Conservation (phyloP, 257 asterid genomes). For the Thymus mandschuricus region DNA sequence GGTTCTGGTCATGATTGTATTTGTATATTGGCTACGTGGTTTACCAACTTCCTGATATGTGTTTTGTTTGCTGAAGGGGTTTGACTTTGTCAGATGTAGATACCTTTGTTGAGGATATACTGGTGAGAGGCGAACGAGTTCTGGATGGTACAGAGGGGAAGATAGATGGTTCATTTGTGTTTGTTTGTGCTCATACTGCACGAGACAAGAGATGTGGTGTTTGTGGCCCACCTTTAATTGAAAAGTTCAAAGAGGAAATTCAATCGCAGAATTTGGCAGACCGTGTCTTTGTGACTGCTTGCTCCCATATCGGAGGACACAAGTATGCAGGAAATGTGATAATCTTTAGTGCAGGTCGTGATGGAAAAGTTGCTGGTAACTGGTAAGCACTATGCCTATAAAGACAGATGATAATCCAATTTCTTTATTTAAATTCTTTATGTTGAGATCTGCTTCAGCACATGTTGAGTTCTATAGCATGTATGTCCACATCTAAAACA, state of each 20-base stretch:
- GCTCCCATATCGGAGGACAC: conserved; percentile 97
- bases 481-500: conserved; percentile 9
- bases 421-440: not conserved
- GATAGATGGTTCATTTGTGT: conserved; percentile 80
- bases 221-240: conserved; percentile 91
- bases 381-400: conserved; percentile 58
- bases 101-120: conserved; percentile 82
- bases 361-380: conserved; percentile 76
- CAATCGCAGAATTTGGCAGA: conserved; percentile 58
- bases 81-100: conserved; percentile 76
- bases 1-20: conserved; percentile 4
- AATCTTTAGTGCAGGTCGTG: conserved; percentile 64
- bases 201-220: conserved; percentile 95
- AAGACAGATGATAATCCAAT: too few species aligned
- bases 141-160: conserved; percentile 57
- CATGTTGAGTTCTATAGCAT: not conserved
- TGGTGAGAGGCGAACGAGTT: conserved; percentile 69
- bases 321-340: conserved; percentile 96
- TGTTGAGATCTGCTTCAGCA: not conserved
- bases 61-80: conserved; percentile 54
- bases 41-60: conserved; percentile 18
- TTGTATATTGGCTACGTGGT: conserved; percentile 23
- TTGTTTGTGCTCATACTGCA: conserved; percentile 86
- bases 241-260: conserved; percentile 73
- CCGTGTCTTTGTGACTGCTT: conserved; percentile 73